Percentiles rank a stretch among this genome's conserved stretches.
phyloP scores from a whole-genome alignment of 1,284 basidiomycete genomes.

The Moniliophthora roreri region DNA sequence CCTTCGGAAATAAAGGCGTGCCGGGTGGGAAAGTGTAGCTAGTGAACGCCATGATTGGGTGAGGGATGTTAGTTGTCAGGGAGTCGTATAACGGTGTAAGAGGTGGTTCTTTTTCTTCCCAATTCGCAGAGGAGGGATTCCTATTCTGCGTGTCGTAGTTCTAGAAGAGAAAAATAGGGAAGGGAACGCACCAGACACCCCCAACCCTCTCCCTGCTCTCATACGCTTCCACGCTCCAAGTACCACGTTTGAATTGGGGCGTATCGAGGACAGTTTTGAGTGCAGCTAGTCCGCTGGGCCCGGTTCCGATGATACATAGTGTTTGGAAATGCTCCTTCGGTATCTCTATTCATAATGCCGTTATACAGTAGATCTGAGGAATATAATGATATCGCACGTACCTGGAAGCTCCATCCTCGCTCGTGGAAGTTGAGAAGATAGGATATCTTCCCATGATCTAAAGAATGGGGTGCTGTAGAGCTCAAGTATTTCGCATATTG shows the following conservation, averaged over 20 bases:
- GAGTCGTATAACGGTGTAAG: conserved; percentile 73
- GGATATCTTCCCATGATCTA: too few relatives aligned
- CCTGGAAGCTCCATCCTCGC: too few relatives aligned
- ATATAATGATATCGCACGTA: too few relatives aligned
- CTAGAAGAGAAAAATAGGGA: conserved; percentile 1
- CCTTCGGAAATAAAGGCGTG: conserved; percentile 66
- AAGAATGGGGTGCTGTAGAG: too few relatives aligned
- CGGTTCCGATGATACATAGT: conserved; percentile 70
- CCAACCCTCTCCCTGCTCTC: conserved; percentile 68
- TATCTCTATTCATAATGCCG: too few relatives aligned
- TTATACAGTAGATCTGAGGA: too few relatives aligned
- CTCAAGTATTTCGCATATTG: too few relatives aligned
- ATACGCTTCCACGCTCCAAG: conserved; percentile 59
- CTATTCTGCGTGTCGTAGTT: conserved; percentile 33
- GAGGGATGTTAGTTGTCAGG: conserved; percentile 73
- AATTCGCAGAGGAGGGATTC: conserved; percentile 56
- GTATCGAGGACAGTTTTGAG: conserved; percentile 62
- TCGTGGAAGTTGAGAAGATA: too few relatives aligned
- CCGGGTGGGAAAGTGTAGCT: conserved; percentile 65
- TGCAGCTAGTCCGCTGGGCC: conserved; percentile 66
- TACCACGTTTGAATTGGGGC: conserved; percentile 50
- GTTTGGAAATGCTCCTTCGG: conserved; percentile 7
- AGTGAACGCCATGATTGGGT: conserved; percentile 69
- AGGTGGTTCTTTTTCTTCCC: conserved; percentile 55
- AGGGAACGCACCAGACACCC: conserved; percentile 71